These are phyloP conservation scores for Astrothelium macrocarpum DNA, from an alignment of 495 filamentous ascomycete genomes.

Conservation along the genomic window DNA sequence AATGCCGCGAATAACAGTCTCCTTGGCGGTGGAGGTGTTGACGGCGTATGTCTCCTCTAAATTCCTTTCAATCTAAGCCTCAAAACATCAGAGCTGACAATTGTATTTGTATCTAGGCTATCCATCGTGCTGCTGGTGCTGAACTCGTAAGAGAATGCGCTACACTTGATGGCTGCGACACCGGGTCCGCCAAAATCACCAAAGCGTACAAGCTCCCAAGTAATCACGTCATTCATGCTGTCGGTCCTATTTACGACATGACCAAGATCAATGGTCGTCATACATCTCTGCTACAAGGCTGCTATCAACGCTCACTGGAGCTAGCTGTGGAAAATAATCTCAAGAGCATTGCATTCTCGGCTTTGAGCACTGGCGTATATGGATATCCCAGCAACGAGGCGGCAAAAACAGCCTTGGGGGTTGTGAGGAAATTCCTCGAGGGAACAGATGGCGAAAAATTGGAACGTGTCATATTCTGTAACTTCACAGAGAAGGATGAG, in stretches of 20 bases:
- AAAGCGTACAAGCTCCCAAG: slow-evolving; percentile 64
- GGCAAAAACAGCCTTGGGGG: slow-evolving; percentile 54
- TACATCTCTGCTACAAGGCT: slow-evolving; percentile 48
- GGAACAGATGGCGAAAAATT: slow-evolving; percentile 45
- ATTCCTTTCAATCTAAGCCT: not conserved
- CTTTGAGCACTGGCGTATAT: slow-evolving; percentile 80
- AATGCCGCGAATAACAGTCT: slow-evolving; percentile 82
- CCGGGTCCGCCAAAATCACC: slow-evolving; percentile 79
- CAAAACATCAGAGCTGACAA: not conserved
- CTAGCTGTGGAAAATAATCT: slow-evolving; percentile 56
- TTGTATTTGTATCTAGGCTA: slow-evolving; percentile 38
- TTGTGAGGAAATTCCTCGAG: slow-evolving; percentile 64
- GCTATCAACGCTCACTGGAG: slow-evolving; percentile 67
- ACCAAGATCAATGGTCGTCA: slow-evolving; percentile 31
- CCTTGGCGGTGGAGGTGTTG: slow-evolving; percentile 74
- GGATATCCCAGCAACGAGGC: slow-evolving; percentile 73
- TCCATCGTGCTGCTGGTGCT: slow-evolving; percentile 73
- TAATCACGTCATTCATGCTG: slow-evolving; percentile 75
- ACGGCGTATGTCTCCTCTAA: slow-evolving; percentile 14
- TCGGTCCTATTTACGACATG: slow-evolving; percentile 70
- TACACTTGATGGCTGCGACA: slow-evolving; percentile 57
- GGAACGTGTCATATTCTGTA: slow-evolving; percentile 70
- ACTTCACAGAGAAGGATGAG: slow-evolving; percentile 69
- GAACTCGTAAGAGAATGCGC: slow-evolving; percentile 60
- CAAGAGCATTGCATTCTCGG: slow-evolving; percentile 69